These are phyloP conservation scores for Naegleria lovaniensis DNA, from an alignment of 208 protist genomes.

Conservation along the genomic window DNA sequence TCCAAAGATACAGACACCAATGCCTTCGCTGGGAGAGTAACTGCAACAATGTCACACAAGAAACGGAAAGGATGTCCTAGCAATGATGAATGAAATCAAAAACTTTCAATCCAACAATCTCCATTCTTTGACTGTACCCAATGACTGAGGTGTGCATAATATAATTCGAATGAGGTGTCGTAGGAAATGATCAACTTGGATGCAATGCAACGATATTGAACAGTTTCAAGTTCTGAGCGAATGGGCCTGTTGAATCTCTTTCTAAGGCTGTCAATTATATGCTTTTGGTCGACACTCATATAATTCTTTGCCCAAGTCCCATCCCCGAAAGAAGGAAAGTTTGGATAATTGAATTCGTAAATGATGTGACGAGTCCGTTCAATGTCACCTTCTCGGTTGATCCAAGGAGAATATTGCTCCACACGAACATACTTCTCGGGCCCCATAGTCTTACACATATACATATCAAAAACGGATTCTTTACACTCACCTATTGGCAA, in stretches of 20 bases:
- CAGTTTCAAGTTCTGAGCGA: neutral
- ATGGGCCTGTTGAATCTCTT: too few relatives aligned
- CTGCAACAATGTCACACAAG: too few relatives aligned
- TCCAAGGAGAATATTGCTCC: neutral
- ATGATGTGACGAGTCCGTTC: neutral
- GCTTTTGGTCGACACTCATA: neutral
- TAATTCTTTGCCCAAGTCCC: neutral
- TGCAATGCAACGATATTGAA: neutral
- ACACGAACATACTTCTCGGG: neutral
- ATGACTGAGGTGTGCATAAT: neutral
- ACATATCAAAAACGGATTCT: neutral
- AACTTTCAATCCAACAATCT: too few relatives aligned
- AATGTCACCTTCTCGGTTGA: neutral
- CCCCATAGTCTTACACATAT: neutral
- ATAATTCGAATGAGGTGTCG: neutral
- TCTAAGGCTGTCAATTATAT: too few relatives aligned
- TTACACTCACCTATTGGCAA: neutral
- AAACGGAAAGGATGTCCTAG: too few relatives aligned
- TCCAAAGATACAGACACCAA: too few relatives aligned
- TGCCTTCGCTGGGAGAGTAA: too few relatives aligned
- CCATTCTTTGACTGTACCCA: neutral
- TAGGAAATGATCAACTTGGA: neutral
- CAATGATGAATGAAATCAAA: too few relatives aligned
- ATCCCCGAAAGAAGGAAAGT: neutral
- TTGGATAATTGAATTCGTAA: neutral